Base-by-base conservation (phyloP, 129 eudicot species). In the Flaveria bidentis region DNA sequence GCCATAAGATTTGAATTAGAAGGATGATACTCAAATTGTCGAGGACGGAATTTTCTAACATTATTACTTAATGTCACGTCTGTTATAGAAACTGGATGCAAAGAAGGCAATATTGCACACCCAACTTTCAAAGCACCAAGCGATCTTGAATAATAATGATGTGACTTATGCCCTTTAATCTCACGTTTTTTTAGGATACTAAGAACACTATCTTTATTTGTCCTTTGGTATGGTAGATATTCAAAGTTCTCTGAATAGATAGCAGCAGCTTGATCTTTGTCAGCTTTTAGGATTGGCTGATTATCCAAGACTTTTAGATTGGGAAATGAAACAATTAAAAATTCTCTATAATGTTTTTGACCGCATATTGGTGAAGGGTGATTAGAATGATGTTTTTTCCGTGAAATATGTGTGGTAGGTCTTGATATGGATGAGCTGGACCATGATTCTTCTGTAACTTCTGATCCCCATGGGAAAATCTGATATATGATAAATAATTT, bases 11-110 rank as follows among this genome's bases (percentile, higher is more conserved):
- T 85, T 22, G 97, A 14, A 76, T 88, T 87, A 64, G 84, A 78
- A 45, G 98, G 98, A 76, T 91, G 97, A 78, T 94, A 94, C 85
- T 94, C 98, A 51, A 94, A 94, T 78, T 94, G 98, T 67, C 98
- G 75, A 12, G 98, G 98, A 58, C 98, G 93, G 60, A 84, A 85
- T 45, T 63, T 87, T 60, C 85, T 85, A 42, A 79, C 74, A 62
- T 85, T 89, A 78, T 73, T 90, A 73, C 83, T 63, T 47, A 62
- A 61, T 50, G 66, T 61, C 42, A 80, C 76, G 7, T 25, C 53
- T 2, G 46, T 71, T 49, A 79, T 11, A 69, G 97, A 88, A 76
- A 93, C 84, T n/a, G 97, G 86, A 57, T 65, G 88, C 82, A 88
- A 78, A 46, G 79, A 82, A 53, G 98, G 98, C 82, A 96, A 88